Evolutionary conservation across 2,329 filamentous ascomycete species (phyloP).

Genomic region (Dactylellina parvicollis): DNA sequence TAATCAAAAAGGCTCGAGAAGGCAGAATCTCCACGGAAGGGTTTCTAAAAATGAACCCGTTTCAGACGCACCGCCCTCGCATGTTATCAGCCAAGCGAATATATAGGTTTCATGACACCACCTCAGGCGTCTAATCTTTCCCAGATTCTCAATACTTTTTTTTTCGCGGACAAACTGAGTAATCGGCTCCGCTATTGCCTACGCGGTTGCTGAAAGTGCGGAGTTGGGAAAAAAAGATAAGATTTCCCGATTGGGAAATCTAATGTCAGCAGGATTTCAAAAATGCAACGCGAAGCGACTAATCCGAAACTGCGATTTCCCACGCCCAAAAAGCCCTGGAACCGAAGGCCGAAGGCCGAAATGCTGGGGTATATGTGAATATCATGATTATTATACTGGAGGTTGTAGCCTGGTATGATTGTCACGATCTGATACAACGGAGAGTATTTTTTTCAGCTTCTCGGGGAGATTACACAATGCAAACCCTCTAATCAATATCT

Average conservation of each 20-base stretch:
- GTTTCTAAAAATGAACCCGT: slow-evolving; percentile 3
- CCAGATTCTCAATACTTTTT: background rate
- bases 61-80: slow-evolving; percentile 1
- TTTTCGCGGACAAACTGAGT: background rate
- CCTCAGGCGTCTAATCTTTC: background rate
- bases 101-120: background rate
- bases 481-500: no score
- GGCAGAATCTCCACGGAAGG: background rate
- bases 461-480: background rate
- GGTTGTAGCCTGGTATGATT: background rate
- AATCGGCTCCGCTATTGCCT: background rate
- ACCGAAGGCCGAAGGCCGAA: background rate
- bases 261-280: background rate
- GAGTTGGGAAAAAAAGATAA: slow-evolving; percentile 2
- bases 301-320: background rate
- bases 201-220: background rate
- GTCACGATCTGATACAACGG: no score
- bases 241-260: slow-evolving; percentile 6
- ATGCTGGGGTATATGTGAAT: background rate
- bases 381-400: no score
- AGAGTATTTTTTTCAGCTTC: no score
- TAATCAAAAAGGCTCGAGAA: no score
- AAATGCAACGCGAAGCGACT: background rate
- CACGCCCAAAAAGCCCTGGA: no score
- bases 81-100: background rate